Evolutionary conservation across 345 rosid species (phyloP).

Genomic region (Aquilaria yunnanensis): DNA sequence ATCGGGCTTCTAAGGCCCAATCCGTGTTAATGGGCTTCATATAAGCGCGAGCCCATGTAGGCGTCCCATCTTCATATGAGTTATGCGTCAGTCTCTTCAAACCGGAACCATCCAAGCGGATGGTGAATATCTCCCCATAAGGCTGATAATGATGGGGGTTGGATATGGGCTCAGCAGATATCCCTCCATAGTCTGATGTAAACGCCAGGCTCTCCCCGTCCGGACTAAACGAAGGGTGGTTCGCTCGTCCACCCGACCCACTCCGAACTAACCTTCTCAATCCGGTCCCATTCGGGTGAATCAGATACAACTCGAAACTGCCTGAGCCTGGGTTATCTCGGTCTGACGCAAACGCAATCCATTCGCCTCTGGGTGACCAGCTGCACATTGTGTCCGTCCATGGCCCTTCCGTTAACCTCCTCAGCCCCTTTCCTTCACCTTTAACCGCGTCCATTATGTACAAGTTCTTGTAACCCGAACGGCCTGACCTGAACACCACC

Average conservation of each 20-base stretch:
- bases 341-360: constrained; percentile 81
- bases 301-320: constrained; percentile 60
- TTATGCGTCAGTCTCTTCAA: constrained; percentile 75
- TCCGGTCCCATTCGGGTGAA: constrained; percentile 81
- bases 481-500: constrained; percentile 73
- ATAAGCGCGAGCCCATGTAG: constrained; percentile 56
- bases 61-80: constrained; percentile 87
- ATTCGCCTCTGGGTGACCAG: constrained; percentile 80
- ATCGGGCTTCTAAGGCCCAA: constrained; percentile 23
- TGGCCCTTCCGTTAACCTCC: constrained; percentile 60
- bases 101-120: constrained; percentile 67
- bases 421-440: constrained; percentile 54
- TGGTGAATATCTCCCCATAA: constrained; percentile 73
- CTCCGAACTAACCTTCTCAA: constrained; percentile 62
- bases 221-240: constrained; percentile 79
- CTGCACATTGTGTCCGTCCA: constrained; percentile 84
- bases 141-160: constrained; percentile 84
- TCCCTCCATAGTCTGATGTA: constrained; percentile 68
- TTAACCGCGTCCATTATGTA: constrained; percentile 66
- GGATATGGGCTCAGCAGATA: constrained; percentile 90
- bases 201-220: constrained; percentile 66
- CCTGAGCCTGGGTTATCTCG: constrained; percentile 66
- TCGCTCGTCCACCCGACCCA: constrained; percentile 57
- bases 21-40: constrained; percentile 48
- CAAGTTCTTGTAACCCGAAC: constrained; percentile 74